Evolutionary conservation across 2,329 filamentous ascomycete species (phyloP), one percentile per base, ranked within the genome.

Genomic region (Pyrenophora seminiperda): DNA sequence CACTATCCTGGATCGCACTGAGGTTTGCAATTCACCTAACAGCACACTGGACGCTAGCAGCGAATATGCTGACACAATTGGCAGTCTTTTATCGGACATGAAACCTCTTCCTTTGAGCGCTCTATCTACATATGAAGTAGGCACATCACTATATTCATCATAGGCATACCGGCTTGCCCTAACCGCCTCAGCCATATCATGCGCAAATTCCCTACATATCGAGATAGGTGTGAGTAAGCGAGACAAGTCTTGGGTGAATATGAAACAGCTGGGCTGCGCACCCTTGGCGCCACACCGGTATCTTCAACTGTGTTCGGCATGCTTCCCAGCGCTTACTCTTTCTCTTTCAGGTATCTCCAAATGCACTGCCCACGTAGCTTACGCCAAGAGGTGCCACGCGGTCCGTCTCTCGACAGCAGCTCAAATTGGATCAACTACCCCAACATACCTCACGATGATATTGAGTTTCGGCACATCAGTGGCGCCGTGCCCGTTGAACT

Each of bases 1-100:
- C 38, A 50, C 9, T 45, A 48, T 15, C 41, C 33, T 49, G 36
- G 38, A 29, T 46, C 54, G 32, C 44, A 49, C 47, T 58, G 49
- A 59, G 46, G 51, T 41, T 30, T 24, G 34, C 31, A 39, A 37
- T 43, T 29, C 43, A 41, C 39, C 47, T 42, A 51, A 17, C 37
- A 22, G 38, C 17, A 45, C 29, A 37, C 31, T 30, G 42, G 27
- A n/a, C 17, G 13, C 30, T 19, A 24, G n/a, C 7, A 15, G 30
- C 32, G 19, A 30, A 29, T 51, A n/a, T 14, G 46, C 56, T 59
- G 40, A 58, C 43, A 41, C 27, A 30, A 7, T 3, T 13, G 14
- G n/a, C 20, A 56, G 50, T 50, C 46, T 22, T 33, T 49, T 43
- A 57, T 48, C 43, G 43, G 30, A 54, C 37, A 22, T 27, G 50